phyloP scores from a whole-genome alignment of 225 moss, liverwort and hornwort genomes.

The Marchantia paleacea region DNA sequence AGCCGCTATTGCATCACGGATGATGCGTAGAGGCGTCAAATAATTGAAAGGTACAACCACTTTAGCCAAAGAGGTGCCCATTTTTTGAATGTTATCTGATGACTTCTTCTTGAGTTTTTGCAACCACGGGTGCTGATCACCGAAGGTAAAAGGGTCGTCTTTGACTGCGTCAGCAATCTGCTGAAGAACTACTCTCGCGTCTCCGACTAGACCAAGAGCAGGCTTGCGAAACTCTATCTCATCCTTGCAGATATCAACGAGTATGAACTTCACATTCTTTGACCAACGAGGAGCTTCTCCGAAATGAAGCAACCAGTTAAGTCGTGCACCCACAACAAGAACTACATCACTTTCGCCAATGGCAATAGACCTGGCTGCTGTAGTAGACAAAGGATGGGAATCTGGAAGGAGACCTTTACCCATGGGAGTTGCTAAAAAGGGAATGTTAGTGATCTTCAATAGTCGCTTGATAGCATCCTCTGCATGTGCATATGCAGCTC shows the following conservation, averaged over 20 bases:
- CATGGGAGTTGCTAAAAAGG: slow-evolving; percentile 94
- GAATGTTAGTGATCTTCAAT: slow-evolving; percentile 76
- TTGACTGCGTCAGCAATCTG: slow-evolving; percentile 70
- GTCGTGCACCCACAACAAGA: slow-evolving; percentile 75
- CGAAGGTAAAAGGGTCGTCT: slow-evolving; percentile 83
- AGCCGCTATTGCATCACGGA: slow-evolving; percentile 82
- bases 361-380: slow-evolving; percentile 82
- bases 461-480: slow-evolving; percentile 63
- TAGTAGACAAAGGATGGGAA: slow-evolving; percentile 70
- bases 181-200: slow-evolving; percentile 71
- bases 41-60: slow-evolving; percentile 94
- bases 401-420: slow-evolving; percentile 94
- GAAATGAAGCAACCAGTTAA: slow-evolving; percentile 98
- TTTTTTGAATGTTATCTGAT: slow-evolving; percentile 61
- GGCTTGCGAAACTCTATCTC: slow-evolving; percentile 79
- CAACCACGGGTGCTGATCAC: slow-evolving; percentile 75
- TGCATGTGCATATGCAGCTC: slow-evolving; percentile 81
- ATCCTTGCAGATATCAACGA: slow-evolving; percentile 65
- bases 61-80: slow-evolving; percentile 63
- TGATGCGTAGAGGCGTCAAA: slow-evolving; percentile 81
- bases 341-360: slow-evolving; percentile 75
- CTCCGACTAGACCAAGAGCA: slow-evolving; percentile 65
- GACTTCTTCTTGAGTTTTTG: slow-evolving; percentile 66
- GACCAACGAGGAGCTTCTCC: slow-evolving; percentile 90
- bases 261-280: slow-evolving; percentile 69